phyloP scores from a whole-genome alignment of 139 green algal genomes.

The Zygnema circumcarinatum region DNA sequence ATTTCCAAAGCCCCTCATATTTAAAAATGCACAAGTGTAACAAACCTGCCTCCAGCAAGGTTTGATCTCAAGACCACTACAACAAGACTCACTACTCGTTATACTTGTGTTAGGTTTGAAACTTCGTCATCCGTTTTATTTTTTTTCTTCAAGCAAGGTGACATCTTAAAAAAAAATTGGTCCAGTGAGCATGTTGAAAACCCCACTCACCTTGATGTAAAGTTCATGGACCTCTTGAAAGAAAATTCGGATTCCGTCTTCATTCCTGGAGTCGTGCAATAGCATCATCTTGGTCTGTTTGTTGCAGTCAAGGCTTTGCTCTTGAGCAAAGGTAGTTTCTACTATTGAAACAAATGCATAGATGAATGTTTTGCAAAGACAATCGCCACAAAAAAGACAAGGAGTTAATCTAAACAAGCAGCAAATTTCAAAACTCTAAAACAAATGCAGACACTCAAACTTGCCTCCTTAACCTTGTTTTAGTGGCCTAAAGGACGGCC shows the following conservation, averaged over 20 bases:
- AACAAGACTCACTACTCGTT: not conserved
- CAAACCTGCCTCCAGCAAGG: not conserved
- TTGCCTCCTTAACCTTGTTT: too few species aligned
- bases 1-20: not conserved
- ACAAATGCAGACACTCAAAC: too few species aligned
- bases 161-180: not conserved
- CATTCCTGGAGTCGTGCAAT: slow-evolving; percentile 78
- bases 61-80: not conserved
- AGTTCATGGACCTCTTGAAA: slow-evolving; percentile 92
- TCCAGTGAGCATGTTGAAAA: not conserved
- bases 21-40: slow-evolving; percentile 18
- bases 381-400: too few species aligned
- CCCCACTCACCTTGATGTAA: slow-evolving; percentile 68
- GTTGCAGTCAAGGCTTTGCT: not conserved
- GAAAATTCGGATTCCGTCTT: slow-evolving; percentile 86
- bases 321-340: too few species aligned
- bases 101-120: not conserved
- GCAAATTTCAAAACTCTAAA: too few species aligned
- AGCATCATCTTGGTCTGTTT: slow-evolving; percentile 85
- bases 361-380: too few species aligned
- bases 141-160: not conserved
- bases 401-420: too few species aligned
- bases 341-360: too few species aligned
- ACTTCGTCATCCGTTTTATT: not conserved
- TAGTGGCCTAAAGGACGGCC: too few species aligned